phyloP scores from a whole-genome alignment of 1,284 basidiomycete species.

The Heimioporus retisporus region DNA sequence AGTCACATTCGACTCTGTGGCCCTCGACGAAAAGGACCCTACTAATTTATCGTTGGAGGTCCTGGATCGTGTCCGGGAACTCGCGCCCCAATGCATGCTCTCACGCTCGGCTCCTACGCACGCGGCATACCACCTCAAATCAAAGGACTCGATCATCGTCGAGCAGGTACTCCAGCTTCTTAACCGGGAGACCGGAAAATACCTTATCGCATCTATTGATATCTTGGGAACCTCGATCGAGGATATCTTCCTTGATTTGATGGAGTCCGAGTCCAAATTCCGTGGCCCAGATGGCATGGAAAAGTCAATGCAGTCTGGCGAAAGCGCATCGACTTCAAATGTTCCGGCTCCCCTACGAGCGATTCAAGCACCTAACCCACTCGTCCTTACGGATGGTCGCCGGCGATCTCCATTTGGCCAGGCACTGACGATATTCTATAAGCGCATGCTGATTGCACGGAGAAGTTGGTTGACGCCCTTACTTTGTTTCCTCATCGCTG shows the following conservation, averaged over 20 bases:
- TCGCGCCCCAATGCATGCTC: slow-evolving; percentile 58
- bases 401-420: slow-evolving; percentile 64
- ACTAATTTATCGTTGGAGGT: slow-evolving; percentile 46
- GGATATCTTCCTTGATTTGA: slow-evolving; percentile 82
- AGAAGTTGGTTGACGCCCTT: slow-evolving; percentile 76
- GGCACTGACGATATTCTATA: slow-evolving; percentile 77
- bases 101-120: slow-evolving; percentile 52
- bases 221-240: slow-evolving; percentile 81
- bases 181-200: slow-evolving; percentile 52
- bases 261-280: slow-evolving; percentile 55
- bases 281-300: slow-evolving; percentile 2
- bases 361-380: slow-evolving; percentile 31
- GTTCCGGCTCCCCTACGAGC: slow-evolving; percentile 54
- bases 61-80: slow-evolving; percentile 53
- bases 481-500: slow-evolving; percentile 69
- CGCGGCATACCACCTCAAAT: slow-evolving; percentile 64
- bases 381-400: slow-evolving; percentile 61
- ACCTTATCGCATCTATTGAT: slow-evolving; percentile 66
- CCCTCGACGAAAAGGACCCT: slow-evolving; percentile 23
- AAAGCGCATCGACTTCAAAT: slow-evolving; percentile 2
- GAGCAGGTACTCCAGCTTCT: slow-evolving; percentile 66
- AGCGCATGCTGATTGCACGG: slow-evolving; percentile 72
- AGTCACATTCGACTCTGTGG: slow-evolving; percentile 53
- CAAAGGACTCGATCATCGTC: slow-evolving; percentile 64
- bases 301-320: slow-evolving; percentile 28